A percentile compares a stretch with the other conserved stretches of the same genome.
Evolutionary conservation across 106 monocot genomes (phyloP).

Genomic region (Dioscorea zingiberensis): DNA sequence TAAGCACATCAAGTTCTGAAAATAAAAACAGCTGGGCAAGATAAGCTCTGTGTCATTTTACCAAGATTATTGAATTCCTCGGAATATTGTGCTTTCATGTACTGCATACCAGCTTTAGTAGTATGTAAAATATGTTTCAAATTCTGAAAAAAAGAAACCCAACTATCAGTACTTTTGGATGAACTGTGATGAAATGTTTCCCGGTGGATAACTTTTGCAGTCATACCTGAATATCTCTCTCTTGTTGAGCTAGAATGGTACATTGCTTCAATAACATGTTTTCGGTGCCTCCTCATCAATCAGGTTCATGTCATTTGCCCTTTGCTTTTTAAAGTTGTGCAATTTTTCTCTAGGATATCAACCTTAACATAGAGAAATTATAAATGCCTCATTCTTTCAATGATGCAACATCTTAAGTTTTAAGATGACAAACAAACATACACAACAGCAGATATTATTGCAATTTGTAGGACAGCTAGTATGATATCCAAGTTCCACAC

Average conservation of each 20-base stretch:
- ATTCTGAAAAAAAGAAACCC: conserved; percentile 32
- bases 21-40: too few relatives aligned
- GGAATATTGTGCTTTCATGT: conserved; percentile 47
- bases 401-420: too few relatives aligned
- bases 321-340: conserved; percentile 23
- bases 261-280: conserved; percentile 23
- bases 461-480: too few relatives aligned
- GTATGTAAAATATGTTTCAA: conserved; percentile 44
- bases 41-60: conserved; percentile 8
- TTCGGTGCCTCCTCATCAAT: conserved; percentile 21
- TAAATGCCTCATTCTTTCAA: too few relatives aligned
- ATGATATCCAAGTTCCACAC: too few relatives aligned
- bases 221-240: conserved; percentile 68
- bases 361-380: conserved; percentile 3
- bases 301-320: neutral
- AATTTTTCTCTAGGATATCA: conserved; percentile 31
- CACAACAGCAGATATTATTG: too few relatives aligned
- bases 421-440: too few relatives aligned
- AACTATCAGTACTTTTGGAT: too few relatives aligned
- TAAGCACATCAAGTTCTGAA: neutral
- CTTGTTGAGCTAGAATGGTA: conserved; percentile 39
- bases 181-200: too few relatives aligned
- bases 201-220: neutral
- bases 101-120: conserved; percentile 52
- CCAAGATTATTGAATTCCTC: conserved; percentile 67